These are phyloP conservation scores for Colletotrichum cereale DNA, from an alignment of 2,329 filamentous ascomycete species.

Conservation along the genomic window DNA sequence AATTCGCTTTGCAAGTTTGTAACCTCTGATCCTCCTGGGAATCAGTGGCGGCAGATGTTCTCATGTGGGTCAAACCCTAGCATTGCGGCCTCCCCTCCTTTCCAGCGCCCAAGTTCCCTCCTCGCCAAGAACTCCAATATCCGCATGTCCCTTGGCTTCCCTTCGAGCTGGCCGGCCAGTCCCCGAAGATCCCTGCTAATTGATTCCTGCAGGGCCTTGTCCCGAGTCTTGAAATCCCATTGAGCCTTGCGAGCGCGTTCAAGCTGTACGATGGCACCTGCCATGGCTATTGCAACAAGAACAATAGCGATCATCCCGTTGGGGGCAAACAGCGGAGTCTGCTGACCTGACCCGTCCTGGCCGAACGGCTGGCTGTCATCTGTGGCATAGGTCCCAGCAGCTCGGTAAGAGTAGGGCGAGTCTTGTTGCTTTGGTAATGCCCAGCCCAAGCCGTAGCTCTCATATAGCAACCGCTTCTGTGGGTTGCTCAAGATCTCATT, in stretches of 20 bases:
- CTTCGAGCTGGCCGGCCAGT: conserved; percentile 8
- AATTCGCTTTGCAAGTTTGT: too few relatives aligned
- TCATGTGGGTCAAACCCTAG: not conserved
- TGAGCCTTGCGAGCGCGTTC: conserved; percentile 9
- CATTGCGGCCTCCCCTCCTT: not conserved
- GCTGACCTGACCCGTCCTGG: not conserved
- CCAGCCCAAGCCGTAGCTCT: conserved; percentile 35
- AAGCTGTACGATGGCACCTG: conserved; percentile 25
- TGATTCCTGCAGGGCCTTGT: conserved; percentile 19
- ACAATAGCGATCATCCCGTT: conserved; percentile 38
- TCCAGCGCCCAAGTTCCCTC: conserved; percentile 3
- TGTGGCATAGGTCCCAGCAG: not conserved
- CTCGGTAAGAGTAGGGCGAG: not conserved
- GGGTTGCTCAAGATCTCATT: conserved; percentile 39
- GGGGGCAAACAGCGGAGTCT: conserved; percentile 33
- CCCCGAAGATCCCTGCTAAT: conserved; percentile 17
- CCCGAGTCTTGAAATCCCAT: conserved; percentile 9
- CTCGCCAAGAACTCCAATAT: conserved; percentile 27
- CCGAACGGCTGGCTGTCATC: not conserved
- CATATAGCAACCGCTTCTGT: conserved; percentile 32
- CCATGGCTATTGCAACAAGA: conserved; percentile 30
- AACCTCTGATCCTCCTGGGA: not conserved
- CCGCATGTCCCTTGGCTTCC: conserved; percentile 16
- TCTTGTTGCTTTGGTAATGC: not conserved
- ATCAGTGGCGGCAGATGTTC: conserved; percentile 18